phyloP scores from a whole-genome alignment of 1,284 basidiomycete species.

The Laetiporus sulphureus region DNA sequence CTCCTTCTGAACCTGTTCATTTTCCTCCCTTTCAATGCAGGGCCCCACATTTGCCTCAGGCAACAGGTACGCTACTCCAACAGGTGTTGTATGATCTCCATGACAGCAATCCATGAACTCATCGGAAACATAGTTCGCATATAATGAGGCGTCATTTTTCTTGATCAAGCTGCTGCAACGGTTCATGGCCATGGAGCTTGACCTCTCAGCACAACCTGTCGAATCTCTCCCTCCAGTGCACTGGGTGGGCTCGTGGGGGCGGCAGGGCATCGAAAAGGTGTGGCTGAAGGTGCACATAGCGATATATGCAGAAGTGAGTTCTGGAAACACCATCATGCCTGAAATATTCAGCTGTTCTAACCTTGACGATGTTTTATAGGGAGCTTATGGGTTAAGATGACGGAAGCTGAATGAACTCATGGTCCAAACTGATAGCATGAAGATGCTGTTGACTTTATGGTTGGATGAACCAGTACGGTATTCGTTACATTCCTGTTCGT shows the following conservation, averaged over 20 bases:
- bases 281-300: constrained; percentile 11
- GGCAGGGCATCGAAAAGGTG: constrained; percentile 7
- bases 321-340: constrained; percentile 1
- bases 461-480: no score
- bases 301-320: constrained; percentile 8
- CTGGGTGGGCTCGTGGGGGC: constrained; percentile 5
- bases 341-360: constrained; percentile 1
- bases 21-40: constrained; percentile 53
- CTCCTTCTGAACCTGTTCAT: constrained; percentile 48
- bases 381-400: constrained; percentile 4
- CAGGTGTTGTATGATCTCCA: no score
- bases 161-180: constrained; percentile 6
- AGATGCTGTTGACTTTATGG: no score
- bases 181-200: constrained; percentile 14
- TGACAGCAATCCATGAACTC: no score
- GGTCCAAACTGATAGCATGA: no score
- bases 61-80: constrained; percentile 36
- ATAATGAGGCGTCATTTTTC: constrained; percentile 9
- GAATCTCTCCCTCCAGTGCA: constrained; percentile 8
- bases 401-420: constrained; percentile 1
- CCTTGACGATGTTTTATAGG: not conserved
- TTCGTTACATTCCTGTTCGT: no score
- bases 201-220: constrained; percentile 5
- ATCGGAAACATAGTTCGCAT: not conserved
- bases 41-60: constrained; percentile 49